phyloP scores from a whole-genome alignment of 192 early-diverging fungal genomes.

The Tieghemiomyces parasiticus region DNA sequence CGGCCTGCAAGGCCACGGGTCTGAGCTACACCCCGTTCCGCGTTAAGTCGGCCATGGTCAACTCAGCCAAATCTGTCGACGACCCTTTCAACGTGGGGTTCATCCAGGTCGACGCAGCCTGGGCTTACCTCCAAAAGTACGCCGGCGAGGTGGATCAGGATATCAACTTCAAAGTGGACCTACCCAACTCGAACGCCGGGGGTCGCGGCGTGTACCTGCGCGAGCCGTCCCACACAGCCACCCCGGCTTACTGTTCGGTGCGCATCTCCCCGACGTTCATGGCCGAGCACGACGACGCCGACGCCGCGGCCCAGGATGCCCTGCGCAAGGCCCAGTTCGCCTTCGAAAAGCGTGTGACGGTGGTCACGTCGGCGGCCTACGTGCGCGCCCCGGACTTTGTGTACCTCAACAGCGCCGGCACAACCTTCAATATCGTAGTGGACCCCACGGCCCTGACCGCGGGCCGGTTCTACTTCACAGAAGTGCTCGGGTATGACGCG shows the following conservation, averaged over 20 bases:
- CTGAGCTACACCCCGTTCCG: constrained; percentile 66
- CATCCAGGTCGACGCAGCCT: constrained; percentile 78
- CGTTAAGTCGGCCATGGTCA: constrained; percentile 60
- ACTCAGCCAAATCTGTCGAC: constrained; percentile 58
- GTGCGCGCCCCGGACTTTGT: constrained; percentile 57
- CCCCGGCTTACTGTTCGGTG: constrained; percentile 37
- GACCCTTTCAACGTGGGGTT: constrained; percentile 66
- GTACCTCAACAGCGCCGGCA: constrained; percentile 46
- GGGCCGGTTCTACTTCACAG: constrained; percentile 60
- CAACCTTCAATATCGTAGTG: constrained; percentile 51
- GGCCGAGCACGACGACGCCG: constrained; percentile 43
- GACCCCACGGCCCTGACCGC: constrained; percentile 65
- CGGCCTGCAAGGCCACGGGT: constrained; percentile 60
- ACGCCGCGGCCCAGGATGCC: constrained; percentile 36
- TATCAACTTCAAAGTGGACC: constrained; percentile 40
- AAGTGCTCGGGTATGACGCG: constrained; percentile 71
- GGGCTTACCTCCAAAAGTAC: constrained; percentile 56
- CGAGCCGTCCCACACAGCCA: constrained; percentile 50
- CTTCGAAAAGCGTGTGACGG: constrained; percentile 61
- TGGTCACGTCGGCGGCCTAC: constrained; percentile 62
- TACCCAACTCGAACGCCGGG: constrained; percentile 13
- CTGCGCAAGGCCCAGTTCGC: constrained; percentile 43
- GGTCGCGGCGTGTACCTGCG: constrained; percentile 81
- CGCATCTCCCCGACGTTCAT: background rate
- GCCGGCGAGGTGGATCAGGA: constrained; percentile 41